These are phyloP conservation scores for Rhizopus stolonifer DNA, from an alignment of 371 early-diverging fungal species.

Conservation along the genomic window DNA sequence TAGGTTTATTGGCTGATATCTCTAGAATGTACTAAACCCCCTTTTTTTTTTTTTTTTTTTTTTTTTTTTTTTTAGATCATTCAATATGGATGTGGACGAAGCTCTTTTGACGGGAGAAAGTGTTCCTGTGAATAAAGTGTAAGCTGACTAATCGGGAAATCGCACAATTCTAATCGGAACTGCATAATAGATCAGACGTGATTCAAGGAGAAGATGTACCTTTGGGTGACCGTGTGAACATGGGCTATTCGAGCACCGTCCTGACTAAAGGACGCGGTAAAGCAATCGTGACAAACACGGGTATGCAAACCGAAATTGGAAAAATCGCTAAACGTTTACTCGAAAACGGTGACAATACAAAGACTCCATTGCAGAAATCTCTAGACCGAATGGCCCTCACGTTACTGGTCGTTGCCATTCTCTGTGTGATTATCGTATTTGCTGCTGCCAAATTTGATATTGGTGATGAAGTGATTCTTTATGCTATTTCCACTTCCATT, in stretches of 20 bases:
- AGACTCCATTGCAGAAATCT: constrained; percentile 72
- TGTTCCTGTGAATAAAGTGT: constrained; percentile 39
- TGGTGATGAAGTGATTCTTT: constrained; percentile 64
- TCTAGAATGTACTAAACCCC: neutral
- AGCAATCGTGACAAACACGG: constrained; percentile 83
- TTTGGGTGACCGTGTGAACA: constrained; percentile 65
- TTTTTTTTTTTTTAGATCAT: constrained; percentile 28
- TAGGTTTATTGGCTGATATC: neutral
- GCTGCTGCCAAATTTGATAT: constrained; percentile 59
- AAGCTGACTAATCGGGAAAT: neutral
- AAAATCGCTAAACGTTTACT: constrained; percentile 85
- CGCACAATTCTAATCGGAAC: neutral
- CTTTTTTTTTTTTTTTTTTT: constrained; percentile 4
- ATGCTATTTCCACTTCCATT: constrained; percentile 85
- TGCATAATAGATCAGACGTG: constrained; percentile 8
- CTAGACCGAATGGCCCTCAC: constrained; percentile 69
- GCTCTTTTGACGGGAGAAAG: constrained; percentile 78
- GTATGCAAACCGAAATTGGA: constrained; percentile 91
- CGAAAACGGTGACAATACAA: constrained; percentile 59
- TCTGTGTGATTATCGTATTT: constrained; percentile 59
- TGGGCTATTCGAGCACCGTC: constrained; percentile 59
- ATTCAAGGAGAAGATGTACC: constrained; percentile 38
- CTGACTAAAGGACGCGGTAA: constrained; percentile 51
- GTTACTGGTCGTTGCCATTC: constrained; percentile 50
- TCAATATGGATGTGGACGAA: constrained; percentile 89